Conservation (phyloP, 805 yeast species). For the Candida odintsovae region DNA sequence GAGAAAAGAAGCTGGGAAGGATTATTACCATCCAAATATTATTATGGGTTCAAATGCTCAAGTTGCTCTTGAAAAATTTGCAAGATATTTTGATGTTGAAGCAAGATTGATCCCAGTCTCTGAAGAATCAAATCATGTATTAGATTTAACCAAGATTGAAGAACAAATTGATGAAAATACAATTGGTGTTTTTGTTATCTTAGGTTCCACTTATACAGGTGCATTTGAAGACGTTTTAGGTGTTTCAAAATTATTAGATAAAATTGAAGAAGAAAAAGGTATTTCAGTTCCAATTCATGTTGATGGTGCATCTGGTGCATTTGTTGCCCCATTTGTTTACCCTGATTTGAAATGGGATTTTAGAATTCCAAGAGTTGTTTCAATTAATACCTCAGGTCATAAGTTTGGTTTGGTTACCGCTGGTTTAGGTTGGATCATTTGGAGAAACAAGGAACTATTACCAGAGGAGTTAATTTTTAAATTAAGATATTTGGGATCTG, state of each 20-base stretch:
- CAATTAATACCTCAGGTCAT: conserved; percentile 89
- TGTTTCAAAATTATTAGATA: conserved; percentile 60
- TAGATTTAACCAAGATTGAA: conserved; percentile 56
- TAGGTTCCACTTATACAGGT: conserved; percentile 93
- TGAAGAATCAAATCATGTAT: conserved; percentile 51
- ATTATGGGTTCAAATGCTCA: conserved; percentile 91
- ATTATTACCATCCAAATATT: conserved; percentile 67
- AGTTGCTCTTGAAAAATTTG: conserved; percentile 91
- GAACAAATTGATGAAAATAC: conserved; percentile 83
- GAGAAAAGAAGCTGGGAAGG: conserved; percentile 54
- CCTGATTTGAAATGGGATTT: conserved; percentile 86
- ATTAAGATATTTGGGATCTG: conserved; percentile 79
- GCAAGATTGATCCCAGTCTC: conserved; percentile 67
- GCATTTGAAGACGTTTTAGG: conserved; percentile 74
- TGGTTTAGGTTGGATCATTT: conserved; percentile 89
- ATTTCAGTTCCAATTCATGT: conserved; percentile 76
- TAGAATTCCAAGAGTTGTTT: conserved; percentile 64
- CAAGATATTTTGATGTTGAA: conserved; percentile 90
- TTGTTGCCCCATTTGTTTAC: conserved; percentile 77
- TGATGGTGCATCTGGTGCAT: conserved; percentile 91
- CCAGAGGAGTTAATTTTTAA: conserved; percentile 74
- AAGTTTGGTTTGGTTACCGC: conserved; percentile 88
- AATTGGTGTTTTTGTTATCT: conserved; percentile 80
- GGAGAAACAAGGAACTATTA: conserved; percentile 59
- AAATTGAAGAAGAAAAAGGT: conserved; percentile 63